A percentile compares a stretch with the other conserved stretches of the same genome.
Conservation (phyloP, 352 stramenopile genomes). For the Phytopythium vexans region DNA sequence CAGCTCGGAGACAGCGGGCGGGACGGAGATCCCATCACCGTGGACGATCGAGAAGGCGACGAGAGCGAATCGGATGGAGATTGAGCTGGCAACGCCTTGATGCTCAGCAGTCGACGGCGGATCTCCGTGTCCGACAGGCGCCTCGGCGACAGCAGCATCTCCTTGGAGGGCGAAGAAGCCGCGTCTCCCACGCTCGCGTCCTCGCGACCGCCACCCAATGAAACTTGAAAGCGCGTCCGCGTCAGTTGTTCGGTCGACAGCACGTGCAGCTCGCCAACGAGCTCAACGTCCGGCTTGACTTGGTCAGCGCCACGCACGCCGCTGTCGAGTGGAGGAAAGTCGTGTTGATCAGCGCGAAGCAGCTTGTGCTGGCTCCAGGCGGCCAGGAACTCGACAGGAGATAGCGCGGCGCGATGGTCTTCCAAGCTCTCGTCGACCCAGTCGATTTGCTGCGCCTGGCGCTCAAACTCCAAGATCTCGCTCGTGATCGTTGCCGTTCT, state of each 20-base stretch:
- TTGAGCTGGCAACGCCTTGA: slow-evolving; percentile 21
- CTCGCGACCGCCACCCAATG: no score
- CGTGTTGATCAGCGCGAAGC: slow-evolving; percentile 57
- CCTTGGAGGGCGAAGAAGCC: not conserved
- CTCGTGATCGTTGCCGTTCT: slow-evolving; percentile 55
- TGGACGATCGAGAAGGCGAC: not conserved
- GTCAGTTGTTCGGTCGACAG: slow-evolving; percentile 26
- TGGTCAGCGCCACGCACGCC: slow-evolving; percentile 33
- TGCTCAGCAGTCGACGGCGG: slow-evolving; percentile 32
- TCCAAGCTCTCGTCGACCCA: slow-evolving; percentile 67
- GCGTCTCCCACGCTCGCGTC: slow-evolving; percentile 8
- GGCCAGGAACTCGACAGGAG: slow-evolving; percentile 57
- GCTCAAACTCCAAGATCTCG: slow-evolving; percentile 57
- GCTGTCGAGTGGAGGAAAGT: slow-evolving; percentile 41
- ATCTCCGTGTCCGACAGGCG: slow-evolving; percentile 23
- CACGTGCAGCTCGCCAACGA: slow-evolving; percentile 58
- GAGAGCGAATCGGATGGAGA: not conserved
- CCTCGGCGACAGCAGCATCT: slow-evolving; percentile 5
- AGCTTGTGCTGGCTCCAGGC: slow-evolving; percentile 70
- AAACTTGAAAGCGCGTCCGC: slow-evolving; percentile 5
- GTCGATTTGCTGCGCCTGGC: slow-evolving; percentile 67
- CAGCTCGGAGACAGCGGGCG: slow-evolving; percentile 31
- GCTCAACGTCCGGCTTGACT: slow-evolving; percentile 57
- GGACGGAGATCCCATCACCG: slow-evolving; percentile 13
- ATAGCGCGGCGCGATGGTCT: slow-evolving; percentile 33